Conservation (phyloP, 371 early-diverging fungal genomes). For the Rhizomucor miehei region DNA sequence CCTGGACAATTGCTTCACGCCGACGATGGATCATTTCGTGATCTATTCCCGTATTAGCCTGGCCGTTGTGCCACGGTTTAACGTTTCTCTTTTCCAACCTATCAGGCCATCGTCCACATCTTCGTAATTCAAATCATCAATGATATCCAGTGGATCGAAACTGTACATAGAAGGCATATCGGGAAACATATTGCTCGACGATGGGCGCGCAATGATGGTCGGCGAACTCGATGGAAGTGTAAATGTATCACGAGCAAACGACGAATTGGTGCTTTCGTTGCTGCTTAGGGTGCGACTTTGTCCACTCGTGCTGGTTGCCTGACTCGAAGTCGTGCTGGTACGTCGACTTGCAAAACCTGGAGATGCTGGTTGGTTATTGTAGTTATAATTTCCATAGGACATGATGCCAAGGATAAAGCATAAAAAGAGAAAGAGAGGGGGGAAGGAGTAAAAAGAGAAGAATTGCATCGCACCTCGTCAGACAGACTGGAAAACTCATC, state of each 20-base stretch:
- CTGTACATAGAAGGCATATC: not conserved
- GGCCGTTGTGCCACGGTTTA: not conserved
- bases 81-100: slow-evolving; percentile 18
- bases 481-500: slow-evolving; percentile 4
- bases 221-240: no score
- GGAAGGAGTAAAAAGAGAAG: not conserved
- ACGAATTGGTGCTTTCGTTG: slow-evolving; percentile 1
- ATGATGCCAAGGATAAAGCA: slow-evolving; percentile 3
- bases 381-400: slow-evolving; percentile 2
- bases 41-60: slow-evolving; percentile 17
- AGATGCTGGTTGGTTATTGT: not conserved
- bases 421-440: not conserved
- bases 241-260: slow-evolving; percentile 6
- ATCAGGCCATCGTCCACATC: slow-evolving; percentile 40
- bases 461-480: not conserved
- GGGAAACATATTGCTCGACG: not conserved
- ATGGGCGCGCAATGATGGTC: not conserved
- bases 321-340: slow-evolving; percentile 16
- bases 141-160: slow-evolving; percentile 36
- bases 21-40: slow-evolving; percentile 36
- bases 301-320: slow-evolving; percentile 8
- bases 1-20: slow-evolving; percentile 33
- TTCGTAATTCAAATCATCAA: slow-evolving; percentile 42
- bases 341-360: not conserved
- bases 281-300: slow-evolving; percentile 5